Base-by-base conservation (phyloP, 306 rosid species). In the Prosopis cineraria region DNA sequence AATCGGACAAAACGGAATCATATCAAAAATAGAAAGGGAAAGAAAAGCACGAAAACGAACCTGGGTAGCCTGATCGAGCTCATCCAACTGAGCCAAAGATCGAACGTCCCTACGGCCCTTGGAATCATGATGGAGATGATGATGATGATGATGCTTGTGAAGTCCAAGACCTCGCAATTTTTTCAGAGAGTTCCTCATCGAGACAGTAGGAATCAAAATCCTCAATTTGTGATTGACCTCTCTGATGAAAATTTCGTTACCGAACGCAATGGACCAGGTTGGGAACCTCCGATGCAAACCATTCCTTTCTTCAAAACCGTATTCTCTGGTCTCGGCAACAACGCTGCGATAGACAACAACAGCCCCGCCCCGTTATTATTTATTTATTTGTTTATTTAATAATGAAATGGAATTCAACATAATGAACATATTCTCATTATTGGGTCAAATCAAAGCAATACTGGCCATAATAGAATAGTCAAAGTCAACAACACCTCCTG, bases 21-120 rank as follows among this genome's bases (percentile, higher is more conserved):
- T 30, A 31, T 1, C 10, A 66, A 69, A 33, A 27, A 36, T 3
- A 11, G 19, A 34, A 20, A 31, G 22, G 53, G 64, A 55, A 17
- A 68, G 22, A 17, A 63, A 30, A 34, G 12, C 3, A 31, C 2
- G 60, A 3, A 44, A 34, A 40, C 6, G 66, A 68, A 83, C 99
- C 98, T 67, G 80, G 20, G 94, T 80, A 41, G 99, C 99, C 86
- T 88, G 96, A 80, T 97, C 91, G n/a, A 96, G 93, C 89, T 96
- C 98, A 36, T 91, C 94, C 65, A 89, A 73, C 85, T 91, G 90
- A 24, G 89, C 84, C 66, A 82, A 71, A 65, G 96, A 93, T 12
- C 67, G 88, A 73, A 87, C 80, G 80, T 82, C 84, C 72, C 78
- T 79, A n/a, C 78, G 80, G 62, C 75, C 90, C 84, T 82, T 83